Evolutionary conservation across 176 grass and related monocot species (phyloP), one percentile per base, ranked within the genome.

Genomic region (Rhynchospora breviuscula): DNA sequence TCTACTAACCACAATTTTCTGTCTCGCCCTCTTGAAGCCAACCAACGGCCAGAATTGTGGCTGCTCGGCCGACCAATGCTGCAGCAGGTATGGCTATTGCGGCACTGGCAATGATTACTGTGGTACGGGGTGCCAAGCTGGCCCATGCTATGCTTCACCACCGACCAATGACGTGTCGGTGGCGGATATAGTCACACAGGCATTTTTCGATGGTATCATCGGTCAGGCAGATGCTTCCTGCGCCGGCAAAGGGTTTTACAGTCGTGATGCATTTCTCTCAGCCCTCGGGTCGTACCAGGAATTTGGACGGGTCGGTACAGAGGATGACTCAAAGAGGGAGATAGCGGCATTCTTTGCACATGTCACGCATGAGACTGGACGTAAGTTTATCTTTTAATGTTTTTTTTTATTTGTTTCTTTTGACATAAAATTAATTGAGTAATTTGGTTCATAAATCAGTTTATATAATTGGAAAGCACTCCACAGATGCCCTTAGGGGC

Each of bases 321-420:
- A 17, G 15, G 95, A 94, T 81, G 95, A 94, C 66, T 89, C 90
- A 84, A 91, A 87, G 87, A 84, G 92, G 68, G 92, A 97, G 87
- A 92, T 97, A 73, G 90, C 95, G 13, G 90, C 90, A 35, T 97
- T 94, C 86, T 97, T 92, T 79, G 94, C 87, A 13, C 86, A 94
- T 47, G 90, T 64, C 79, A 98, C 91, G 43, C 90, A 94, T 65
- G 90, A 94, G 89, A 98, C 92, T 52, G 90, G 93, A 78, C 84
- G 92, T 94, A 88, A 89, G 92, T 85, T 63, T 18, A 4, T 71
- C 18, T 71, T 7, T 21, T 22, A 12, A 23, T 19, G 14, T 53
- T 53, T 75, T 52, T 6, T 52, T 2, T 4, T 40, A 40, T 48
- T 49, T 73, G 44, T 9, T 44, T 69, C 6, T 73, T 23, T 23